A percentile compares a stretch with the other conserved stretches of the same genome.
These are phyloP conservation scores for Porcisia deanei DNA, from an alignment of 208 protist species.

Conservation along the genomic window DNA sequence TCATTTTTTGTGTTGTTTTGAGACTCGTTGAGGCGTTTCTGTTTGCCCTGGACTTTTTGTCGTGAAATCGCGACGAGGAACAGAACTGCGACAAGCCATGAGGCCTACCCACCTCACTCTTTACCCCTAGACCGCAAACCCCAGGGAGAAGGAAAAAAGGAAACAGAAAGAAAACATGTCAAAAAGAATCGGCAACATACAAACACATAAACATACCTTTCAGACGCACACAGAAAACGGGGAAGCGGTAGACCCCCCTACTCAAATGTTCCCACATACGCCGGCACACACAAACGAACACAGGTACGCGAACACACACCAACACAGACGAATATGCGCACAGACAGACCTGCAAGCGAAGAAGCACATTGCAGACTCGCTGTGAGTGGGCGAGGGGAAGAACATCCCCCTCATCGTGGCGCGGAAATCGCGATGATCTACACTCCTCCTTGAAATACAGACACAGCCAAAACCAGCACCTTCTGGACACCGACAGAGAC, in stretches of 20 bases:
- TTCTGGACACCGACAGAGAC: not conserved
- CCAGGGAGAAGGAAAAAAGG: not conserved
- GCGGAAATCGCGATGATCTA: not conserved
- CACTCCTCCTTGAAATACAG: not conserved
- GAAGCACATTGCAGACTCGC: not conserved
- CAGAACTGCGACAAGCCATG: not conserved
- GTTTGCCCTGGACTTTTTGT: not conserved
- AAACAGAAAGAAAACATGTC: not conserved
- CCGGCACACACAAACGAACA: not conserved
- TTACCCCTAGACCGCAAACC: no score
- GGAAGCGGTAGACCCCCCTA: not conserved
- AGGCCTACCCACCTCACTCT: not conserved
- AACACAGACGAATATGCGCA: not conserved
- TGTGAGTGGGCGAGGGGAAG: not conserved
- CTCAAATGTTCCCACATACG: not conserved
- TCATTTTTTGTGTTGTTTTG: not conserved
- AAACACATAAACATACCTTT: not conserved
- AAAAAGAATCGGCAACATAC: conserved; percentile 4
- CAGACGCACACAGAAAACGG: not conserved
- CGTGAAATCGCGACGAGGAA: conserved; percentile 1
- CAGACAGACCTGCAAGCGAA: not conserved
- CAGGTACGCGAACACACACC: not conserved
- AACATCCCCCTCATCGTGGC: not conserved
- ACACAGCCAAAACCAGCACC: not conserved
- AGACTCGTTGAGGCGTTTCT: not conserved